Conservation (phyloP, 2,329 filamentous ascomycete genomes). For the Stachybotrys chartarum region DNA sequence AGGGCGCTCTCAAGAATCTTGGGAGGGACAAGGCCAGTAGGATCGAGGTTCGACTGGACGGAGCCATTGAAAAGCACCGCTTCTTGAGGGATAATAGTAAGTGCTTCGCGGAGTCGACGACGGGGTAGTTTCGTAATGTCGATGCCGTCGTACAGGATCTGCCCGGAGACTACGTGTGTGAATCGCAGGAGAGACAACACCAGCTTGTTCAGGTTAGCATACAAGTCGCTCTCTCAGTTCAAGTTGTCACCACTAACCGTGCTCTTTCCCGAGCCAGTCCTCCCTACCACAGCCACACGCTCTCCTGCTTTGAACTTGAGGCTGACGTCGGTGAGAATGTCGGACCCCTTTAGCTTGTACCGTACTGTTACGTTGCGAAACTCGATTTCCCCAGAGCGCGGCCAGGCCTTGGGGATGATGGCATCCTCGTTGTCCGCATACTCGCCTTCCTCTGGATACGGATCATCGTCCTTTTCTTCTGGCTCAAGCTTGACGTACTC, state of each 20-base stretch:
- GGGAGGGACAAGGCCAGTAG: constrained; percentile 49
- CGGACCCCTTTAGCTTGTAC: constrained; percentile 35
- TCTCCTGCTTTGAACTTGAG: constrained; percentile 57
- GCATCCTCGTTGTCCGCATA: constrained; percentile 31
- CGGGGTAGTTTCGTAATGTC: constrained; percentile 47
- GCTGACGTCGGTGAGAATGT: constrained; percentile 43
- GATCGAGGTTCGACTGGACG: constrained; percentile 54
- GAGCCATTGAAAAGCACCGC: constrained; percentile 49
- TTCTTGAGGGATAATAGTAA: constrained; percentile 54
- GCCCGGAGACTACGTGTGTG: constrained; percentile 42
- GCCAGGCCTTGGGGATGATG: constrained; percentile 36
- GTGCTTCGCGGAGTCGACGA: constrained; percentile 41
- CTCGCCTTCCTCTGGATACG: constrained; percentile 26
- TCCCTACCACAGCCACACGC: constrained; percentile 71
- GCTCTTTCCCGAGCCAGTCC: constrained; percentile 78
- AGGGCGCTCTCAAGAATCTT: constrained; percentile 51
- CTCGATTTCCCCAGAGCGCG: constrained; percentile 38
- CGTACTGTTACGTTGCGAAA: constrained; percentile 44
- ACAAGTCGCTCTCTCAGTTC: background rate
- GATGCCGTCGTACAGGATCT: constrained; percentile 47
- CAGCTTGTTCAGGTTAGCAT: constrained; percentile 18
- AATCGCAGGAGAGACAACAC: constrained; percentile 49
- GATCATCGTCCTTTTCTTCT: constrained; percentile 34
- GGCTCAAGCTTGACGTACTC: constrained; percentile 40
- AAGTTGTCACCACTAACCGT: constrained; percentile 46